phyloP scores from a whole-genome alignment of 768 basidiomycete species.

The Lactarius indigo region DNA sequence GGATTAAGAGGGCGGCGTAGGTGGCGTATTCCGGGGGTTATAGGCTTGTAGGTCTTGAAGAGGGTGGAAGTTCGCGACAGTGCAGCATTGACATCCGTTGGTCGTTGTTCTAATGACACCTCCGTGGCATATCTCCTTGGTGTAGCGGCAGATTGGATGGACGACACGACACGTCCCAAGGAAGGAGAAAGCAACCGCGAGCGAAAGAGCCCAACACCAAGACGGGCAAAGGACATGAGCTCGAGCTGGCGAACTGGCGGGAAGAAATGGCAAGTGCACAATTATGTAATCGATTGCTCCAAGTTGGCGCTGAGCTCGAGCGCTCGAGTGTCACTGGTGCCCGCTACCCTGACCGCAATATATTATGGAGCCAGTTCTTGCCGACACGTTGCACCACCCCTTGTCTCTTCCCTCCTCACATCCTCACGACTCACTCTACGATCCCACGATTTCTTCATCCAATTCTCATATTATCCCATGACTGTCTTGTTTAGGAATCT shows the following conservation, averaged over 20 bases:
- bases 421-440: conserved; percentile 7
- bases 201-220: conserved; percentile 14
- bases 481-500: conserved; percentile 21
- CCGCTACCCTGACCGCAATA: not conserved
- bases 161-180: not conserved
- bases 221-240: conserved; percentile 23
- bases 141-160: conserved; percentile 25
- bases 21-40: conserved; percentile 84
- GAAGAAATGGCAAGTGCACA: not conserved
- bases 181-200: conserved; percentile 9
- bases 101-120: conserved; percentile 30
- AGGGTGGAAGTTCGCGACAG: conserved; percentile 51
- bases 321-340: not conserved
- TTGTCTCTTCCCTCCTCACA: not conserved
- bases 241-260: not conserved
- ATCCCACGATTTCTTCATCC: not conserved
- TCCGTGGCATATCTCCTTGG: conserved; percentile 39
- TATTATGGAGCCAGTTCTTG: not conserved
- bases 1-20: conserved; percentile 75
- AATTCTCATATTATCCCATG: conserved; percentile 12
- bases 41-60: conserved; percentile 89
- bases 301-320: not conserved
- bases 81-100: conserved; percentile 37
- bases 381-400: conserved; percentile 14
- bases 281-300: conserved; percentile 5